A percentile compares a stretch with the other conserved stretches of the same genome.
These are phyloP conservation scores for Allomyces javanicus DNA, from an alignment of 192 early-diverging fungal genomes.

Conservation along the genomic window DNA sequence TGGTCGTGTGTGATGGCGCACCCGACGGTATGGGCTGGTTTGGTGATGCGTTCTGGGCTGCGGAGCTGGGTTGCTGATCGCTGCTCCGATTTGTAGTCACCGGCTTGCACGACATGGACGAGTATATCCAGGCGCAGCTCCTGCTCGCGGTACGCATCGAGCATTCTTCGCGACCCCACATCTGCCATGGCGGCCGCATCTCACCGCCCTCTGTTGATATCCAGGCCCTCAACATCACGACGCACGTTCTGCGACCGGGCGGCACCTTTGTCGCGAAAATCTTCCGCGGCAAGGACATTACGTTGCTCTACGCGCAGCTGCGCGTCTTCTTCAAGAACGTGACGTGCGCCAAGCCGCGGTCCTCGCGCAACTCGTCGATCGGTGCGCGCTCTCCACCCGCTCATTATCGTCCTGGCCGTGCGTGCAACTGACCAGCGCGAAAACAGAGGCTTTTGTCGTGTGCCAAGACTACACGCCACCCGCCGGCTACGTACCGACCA, in stretches of 20 bases:
- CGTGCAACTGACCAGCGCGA: not conserved
- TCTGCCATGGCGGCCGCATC: too few species aligned
- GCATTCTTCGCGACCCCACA: not conserved
- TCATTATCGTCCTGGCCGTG: not conserved
- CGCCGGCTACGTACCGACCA: conserved; percentile 60
- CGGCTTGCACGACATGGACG: conserved; percentile 95
- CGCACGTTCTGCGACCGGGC: conserved; percentile 67
- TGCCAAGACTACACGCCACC: conserved; percentile 81
- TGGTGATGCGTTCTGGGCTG: not conserved
- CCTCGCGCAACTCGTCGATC: conserved; percentile 78
- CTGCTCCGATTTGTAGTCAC: conserved; percentile 39
- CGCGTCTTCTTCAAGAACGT: conserved; percentile 79
- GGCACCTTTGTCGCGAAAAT: conserved; percentile 98
- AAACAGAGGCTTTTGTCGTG: conserved; percentile 73
- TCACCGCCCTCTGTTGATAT: not conserved
- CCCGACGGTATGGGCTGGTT: conserved; percentile 50
- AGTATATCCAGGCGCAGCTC: conserved; percentile 95
- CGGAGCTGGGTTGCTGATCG: not conserved
- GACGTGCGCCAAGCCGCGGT: conserved; percentile 80
- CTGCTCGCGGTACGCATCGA: conserved; percentile 41
- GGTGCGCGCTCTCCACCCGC: conserved; percentile 9
- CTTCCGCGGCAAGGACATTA: conserved; percentile 86
- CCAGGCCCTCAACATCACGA: conserved; percentile 78
- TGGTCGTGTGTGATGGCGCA: conserved; percentile 91
- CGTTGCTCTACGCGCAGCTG: conserved; percentile 76